Evolutionary conservation across 345 rosid genomes (phyloP).

Genomic region (Populus simonii): DNA sequence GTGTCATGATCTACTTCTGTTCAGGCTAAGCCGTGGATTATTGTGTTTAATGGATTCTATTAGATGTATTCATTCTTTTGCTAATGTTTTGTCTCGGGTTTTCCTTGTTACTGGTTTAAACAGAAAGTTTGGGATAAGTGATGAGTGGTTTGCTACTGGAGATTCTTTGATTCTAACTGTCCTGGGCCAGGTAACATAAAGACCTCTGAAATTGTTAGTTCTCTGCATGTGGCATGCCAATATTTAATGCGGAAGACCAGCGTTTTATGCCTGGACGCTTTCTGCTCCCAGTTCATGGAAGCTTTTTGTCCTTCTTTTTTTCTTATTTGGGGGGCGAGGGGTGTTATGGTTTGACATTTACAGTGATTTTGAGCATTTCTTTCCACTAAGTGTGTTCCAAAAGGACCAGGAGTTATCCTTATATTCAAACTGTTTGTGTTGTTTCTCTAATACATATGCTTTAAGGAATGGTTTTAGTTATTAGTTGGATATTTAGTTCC

Average conservation of each 20-base stretch:
- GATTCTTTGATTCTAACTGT: conserved; percentile 89
- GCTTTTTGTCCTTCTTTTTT: too few species aligned
- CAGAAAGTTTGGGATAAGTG: conserved; percentile 74
- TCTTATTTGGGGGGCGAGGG: too few species aligned
- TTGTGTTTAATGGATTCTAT: background rate
- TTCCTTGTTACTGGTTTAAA: conserved; percentile 84
- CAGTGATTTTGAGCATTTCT: too few species aligned
- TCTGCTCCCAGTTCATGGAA: background rate
- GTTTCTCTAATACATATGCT: background rate
- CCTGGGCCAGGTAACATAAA: conserved; percentile 66
- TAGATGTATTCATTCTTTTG: background rate
- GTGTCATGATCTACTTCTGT: conserved; percentile 13
- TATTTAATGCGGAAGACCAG: background rate
- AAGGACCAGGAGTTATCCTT: background rate
- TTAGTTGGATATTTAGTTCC: background rate
- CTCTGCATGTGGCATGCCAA: background rate
- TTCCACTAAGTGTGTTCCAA: background rate
- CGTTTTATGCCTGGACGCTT: background rate
- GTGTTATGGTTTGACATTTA: too few species aligned
- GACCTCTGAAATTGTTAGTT: background rate
- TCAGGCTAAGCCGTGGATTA: background rate
- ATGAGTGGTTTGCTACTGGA: conserved; percentile 96
- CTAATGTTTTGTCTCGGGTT: conserved; percentile 45
- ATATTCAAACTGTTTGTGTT: background rate
- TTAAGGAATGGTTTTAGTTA: background rate